phyloP scores from a whole-genome alignment of 345 rosid genomes.

The Erucastrum elatum region DNA sequence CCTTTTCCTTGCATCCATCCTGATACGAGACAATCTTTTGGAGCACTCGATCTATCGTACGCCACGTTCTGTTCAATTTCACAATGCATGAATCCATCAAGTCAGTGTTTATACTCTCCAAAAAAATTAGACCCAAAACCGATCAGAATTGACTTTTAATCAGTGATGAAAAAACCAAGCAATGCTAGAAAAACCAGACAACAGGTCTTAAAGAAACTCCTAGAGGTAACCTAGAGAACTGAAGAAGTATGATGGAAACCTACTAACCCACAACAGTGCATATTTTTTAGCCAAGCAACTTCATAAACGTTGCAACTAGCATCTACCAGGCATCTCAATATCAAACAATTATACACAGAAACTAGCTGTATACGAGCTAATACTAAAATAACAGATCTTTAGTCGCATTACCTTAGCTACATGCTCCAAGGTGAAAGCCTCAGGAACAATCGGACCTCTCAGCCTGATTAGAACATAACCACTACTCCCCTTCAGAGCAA shows the following conservation, averaged over 20 bases:
- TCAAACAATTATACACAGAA: conserved; percentile 1
- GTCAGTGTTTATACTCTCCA: neutral
- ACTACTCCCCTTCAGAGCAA: conserved; percentile 71
- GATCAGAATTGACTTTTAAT: neutral
- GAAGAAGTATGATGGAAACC: too few relatives aligned
- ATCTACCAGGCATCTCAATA: conserved; percentile 1
- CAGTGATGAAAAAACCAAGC: neutral
- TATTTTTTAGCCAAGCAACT: too few relatives aligned
- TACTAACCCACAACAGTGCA: too few relatives aligned
- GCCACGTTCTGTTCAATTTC: conserved; percentile 72
- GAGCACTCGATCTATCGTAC: conserved; percentile 90
- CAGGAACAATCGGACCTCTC: conserved; percentile 66
- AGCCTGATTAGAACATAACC: conserved; percentile 83
- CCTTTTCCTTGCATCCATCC: conserved; percentile 69
- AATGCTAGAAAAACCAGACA: too few relatives aligned
- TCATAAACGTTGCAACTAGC: too few relatives aligned
- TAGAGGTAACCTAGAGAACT: neutral
- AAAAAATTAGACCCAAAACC: neutral
- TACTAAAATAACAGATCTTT: neutral
- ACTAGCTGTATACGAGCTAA: neutral
- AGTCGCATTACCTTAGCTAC: conserved; percentile 71
- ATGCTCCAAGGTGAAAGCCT: conserved; percentile 93
- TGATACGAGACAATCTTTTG: conserved; percentile 77
- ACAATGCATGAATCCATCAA: conserved; percentile 21
- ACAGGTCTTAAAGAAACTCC: too few relatives aligned